Evolutionary conservation across 139 green algal species (phyloP).

Genomic region (Chlorella sp.): DNA sequence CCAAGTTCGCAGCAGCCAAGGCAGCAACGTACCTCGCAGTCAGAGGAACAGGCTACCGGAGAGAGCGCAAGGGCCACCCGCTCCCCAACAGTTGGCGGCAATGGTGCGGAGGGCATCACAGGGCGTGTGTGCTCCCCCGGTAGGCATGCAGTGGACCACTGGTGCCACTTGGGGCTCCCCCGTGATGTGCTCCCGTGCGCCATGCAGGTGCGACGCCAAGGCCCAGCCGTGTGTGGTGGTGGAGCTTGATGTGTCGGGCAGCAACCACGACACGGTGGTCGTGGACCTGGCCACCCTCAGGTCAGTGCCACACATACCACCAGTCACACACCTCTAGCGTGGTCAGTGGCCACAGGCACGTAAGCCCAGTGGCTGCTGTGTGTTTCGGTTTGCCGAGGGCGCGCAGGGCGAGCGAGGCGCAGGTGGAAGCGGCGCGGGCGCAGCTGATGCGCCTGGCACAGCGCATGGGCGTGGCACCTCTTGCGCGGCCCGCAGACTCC

Average conservation of each 20-base stretch:
- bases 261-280: slow-evolving; percentile 38
- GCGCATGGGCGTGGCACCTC: background rate
- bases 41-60: slow-evolving; percentile 53
- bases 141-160: slow-evolving; percentile 10
- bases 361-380: background rate
- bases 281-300: slow-evolving; percentile 51
- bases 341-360: background rate
- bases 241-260: slow-evolving; percentile 31
- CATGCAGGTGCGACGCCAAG: slow-evolving; percentile 47
- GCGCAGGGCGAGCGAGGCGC: background rate
- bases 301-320: background rate
- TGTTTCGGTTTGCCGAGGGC: no score
- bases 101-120: background rate
- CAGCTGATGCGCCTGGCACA: background rate
- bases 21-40: slow-evolving; percentile 39
- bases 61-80: slow-evolving; percentile 57
- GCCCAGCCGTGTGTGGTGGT: slow-evolving; percentile 44
- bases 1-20: background rate
- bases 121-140: slow-evolving; percentile 14
- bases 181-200: background rate
- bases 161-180: background rate
- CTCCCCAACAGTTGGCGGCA: slow-evolving; percentile 55
- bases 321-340: background rate
- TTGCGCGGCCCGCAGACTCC: background rate
- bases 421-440: background rate